These are phyloP conservation scores for Achlya hypogyna DNA, from an alignment of 352 stramenopile genomes.

Conservation along the genomic window DNA sequence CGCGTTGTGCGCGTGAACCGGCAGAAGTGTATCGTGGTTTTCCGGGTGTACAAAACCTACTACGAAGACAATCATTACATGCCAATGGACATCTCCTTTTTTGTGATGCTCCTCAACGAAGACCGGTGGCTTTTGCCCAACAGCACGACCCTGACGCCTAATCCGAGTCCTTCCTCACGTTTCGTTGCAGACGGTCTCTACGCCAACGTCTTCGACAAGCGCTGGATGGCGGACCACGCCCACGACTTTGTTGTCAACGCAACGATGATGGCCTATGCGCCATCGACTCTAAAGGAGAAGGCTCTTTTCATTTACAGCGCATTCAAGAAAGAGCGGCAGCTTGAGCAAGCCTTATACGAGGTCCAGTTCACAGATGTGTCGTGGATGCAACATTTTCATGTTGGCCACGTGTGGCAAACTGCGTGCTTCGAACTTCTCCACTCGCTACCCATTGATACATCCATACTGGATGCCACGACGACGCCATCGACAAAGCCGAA, in stretches of 20 bases:
- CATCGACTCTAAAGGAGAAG: neutral
- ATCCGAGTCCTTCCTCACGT: neutral
- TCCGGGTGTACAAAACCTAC: neutral
- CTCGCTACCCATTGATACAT: neutral
- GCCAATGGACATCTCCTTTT: neutral
- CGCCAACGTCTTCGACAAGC: neutral
- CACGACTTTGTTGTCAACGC: neutral
- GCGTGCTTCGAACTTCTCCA: neutral
- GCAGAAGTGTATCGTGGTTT: neutral
- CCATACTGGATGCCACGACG: neutral
- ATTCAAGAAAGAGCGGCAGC: neutral
- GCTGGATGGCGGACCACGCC: neutral
- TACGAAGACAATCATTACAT: neutral
- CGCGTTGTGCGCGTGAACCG: neutral
- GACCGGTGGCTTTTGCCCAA: neutral
- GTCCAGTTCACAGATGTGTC: neutral
- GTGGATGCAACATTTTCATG: neutral
- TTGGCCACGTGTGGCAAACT: neutral
- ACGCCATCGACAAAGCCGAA: no score
- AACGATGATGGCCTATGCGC: neutral
- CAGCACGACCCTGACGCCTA: neutral
- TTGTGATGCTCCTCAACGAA: neutral
- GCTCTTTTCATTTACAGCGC: neutral
- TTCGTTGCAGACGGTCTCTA: neutral
- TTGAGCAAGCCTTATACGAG: neutral